A percentile compares a stretch with the other conserved stretches of the same genome.
These are phyloP conservation scores for Volvariella surrecta DNA, from an alignment of 1,284 basidiomycete species.

Conservation along the genomic window DNA sequence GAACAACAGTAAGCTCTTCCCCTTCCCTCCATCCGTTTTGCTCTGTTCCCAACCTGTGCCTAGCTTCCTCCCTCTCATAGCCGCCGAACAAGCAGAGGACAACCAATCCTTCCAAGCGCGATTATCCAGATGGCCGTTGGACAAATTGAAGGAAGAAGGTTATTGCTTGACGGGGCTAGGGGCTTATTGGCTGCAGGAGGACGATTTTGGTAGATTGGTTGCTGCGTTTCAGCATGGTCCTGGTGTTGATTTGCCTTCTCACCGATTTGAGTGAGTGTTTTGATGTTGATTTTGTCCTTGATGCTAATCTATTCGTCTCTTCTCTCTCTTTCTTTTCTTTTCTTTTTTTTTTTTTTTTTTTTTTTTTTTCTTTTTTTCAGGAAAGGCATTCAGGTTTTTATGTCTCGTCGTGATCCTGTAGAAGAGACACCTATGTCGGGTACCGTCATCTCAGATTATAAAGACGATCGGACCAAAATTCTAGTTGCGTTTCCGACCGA, in stretches of 20 bases:
- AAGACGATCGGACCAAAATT: slow-evolving; percentile 18
- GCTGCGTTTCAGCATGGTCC: slow-evolving; percentile 55
- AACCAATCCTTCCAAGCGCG: slow-evolving; percentile 51
- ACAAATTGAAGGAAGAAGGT: slow-evolving; percentile 54
- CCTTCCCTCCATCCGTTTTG: slow-evolving; percentile 1
- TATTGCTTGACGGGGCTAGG: slow-evolving; percentile 58
- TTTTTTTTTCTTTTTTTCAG: slow-evolving; percentile 22
- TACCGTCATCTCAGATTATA: slow-evolving; percentile 38
- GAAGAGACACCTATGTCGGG: slow-evolving; percentile 44
- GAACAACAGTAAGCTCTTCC: slow-evolving; percentile 17
- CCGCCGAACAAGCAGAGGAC: slow-evolving; percentile 57
- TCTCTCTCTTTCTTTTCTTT: background rate
- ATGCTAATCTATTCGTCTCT: slow-evolving; percentile 1
- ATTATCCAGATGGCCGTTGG: slow-evolving; percentile 55
- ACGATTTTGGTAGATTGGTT: slow-evolving; percentile 46
- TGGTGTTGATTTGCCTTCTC: slow-evolving; percentile 45
- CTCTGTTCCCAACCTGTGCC: background rate
- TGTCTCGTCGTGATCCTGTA: slow-evolving; percentile 57
- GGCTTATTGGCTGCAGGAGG: slow-evolving; percentile 56
- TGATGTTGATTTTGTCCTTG: slow-evolving; percentile 4
- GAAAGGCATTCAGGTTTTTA: slow-evolving; percentile 55
- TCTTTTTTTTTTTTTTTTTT: background rate
- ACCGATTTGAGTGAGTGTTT: slow-evolving; percentile 53
- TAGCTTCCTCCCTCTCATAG: slow-evolving; percentile 59
- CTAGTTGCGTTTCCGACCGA: slow-evolving; percentile 47